Percentiles rank a stretch among this genome's conserved stretches.
Evolutionary conservation across 768 basidiomycete genomes (phyloP).

Genomic region (Termitomyces sp.): DNA sequence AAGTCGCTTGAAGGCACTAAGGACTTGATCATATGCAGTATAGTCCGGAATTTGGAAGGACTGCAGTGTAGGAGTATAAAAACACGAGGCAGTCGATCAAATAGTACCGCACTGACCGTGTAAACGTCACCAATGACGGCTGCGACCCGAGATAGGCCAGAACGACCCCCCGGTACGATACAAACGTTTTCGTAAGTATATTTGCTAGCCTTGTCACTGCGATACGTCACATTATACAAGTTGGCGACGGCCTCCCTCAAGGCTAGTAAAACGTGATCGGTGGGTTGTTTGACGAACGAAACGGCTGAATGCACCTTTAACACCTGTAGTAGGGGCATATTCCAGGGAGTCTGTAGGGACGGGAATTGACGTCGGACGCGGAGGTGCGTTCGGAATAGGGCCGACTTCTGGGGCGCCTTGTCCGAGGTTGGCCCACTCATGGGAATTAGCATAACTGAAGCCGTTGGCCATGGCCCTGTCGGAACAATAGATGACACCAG

Average conservation of each 20-base stretch:
- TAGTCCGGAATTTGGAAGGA: conserved; percentile 93
- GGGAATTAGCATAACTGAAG: conserved; percentile 72
- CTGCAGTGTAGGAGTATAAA: conserved; percentile 28
- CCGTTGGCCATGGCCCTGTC: conserved; percentile 96
- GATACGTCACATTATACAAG: conserved; percentile 85
- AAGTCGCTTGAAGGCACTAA: conserved; percentile 83
- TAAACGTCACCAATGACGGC: conserved; percentile 92
- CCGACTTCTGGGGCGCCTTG: conserved; percentile 92
- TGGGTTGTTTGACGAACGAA: not conserved
- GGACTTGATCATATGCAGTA: conserved; percentile 82
- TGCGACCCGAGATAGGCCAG: conserved; percentile 87
- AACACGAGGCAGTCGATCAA: not conserved
- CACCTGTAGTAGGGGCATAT: conserved; percentile 91
- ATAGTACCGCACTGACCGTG: conserved; percentile 47
- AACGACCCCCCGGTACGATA: conserved; percentile 91
- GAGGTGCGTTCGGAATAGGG: conserved; percentile 69
- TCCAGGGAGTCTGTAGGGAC: conserved; percentile 73
- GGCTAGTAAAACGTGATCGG: conserved; percentile 34
- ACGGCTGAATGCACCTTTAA: conserved; percentile 53
- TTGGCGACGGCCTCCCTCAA: conserved; percentile 89
- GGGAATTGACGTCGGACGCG: conserved; percentile 61
- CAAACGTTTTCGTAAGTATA: conserved; percentile 93
- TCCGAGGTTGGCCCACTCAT: conserved; percentile 88
- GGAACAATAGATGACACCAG: conserved; percentile 78
- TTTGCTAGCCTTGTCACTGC: conserved; percentile 74